Evolutionary conservation across 73 alveolate species (phyloP).

Genomic region (Diophrys sp.): DNA sequence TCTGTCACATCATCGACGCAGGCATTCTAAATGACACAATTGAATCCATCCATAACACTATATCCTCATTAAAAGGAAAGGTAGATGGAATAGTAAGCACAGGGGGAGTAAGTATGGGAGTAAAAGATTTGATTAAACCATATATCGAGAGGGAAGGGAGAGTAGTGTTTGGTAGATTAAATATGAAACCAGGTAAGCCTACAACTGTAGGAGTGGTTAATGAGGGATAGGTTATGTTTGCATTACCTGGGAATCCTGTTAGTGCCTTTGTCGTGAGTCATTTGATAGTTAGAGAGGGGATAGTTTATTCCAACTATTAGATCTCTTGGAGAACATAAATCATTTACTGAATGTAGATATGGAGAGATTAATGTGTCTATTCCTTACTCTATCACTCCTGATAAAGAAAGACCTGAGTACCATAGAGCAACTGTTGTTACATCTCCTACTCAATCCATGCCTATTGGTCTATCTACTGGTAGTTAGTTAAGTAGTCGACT

Average conservation of each 20-base stretch:
- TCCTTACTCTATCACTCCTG: conserved; percentile 36
- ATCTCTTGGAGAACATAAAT: conserved; percentile 23
- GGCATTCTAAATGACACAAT: conserved; percentile 47
- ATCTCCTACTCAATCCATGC: conserved; percentile 9
- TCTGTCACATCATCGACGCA: conserved; percentile 3
- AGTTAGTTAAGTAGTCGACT: conserved; percentile 52
- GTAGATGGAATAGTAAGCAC: conserved; percentile 64
- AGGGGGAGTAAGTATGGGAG: conserved; percentile 86
- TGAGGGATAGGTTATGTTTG: conserved; percentile 32
- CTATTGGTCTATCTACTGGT: conserved; percentile 62
- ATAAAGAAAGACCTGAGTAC: conserved; percentile 67
- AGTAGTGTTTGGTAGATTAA: conserved; percentile 76
- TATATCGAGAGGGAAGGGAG: conserved; percentile 54
- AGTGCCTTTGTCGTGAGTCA: conserved; percentile 73
- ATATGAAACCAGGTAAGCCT: conserved; percentile 89
- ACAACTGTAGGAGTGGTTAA: conserved; percentile 61
- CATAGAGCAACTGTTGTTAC: conserved; percentile 52
- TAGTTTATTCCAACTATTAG: conserved; percentile 57
- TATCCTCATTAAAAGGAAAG: conserved; percentile 23
- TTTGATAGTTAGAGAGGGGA: conserved; percentile 58
- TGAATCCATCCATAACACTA: conserved; percentile 20
- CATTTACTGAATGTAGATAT: background rate
- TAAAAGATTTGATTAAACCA: conserved; percentile 65
- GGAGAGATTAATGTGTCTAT: conserved; percentile 16
- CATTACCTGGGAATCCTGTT: conserved; percentile 85